Evolutionary conservation across 306 rosid genomes (phyloP).

Genomic region (Cyamopsis tetragonoloba): DNA sequence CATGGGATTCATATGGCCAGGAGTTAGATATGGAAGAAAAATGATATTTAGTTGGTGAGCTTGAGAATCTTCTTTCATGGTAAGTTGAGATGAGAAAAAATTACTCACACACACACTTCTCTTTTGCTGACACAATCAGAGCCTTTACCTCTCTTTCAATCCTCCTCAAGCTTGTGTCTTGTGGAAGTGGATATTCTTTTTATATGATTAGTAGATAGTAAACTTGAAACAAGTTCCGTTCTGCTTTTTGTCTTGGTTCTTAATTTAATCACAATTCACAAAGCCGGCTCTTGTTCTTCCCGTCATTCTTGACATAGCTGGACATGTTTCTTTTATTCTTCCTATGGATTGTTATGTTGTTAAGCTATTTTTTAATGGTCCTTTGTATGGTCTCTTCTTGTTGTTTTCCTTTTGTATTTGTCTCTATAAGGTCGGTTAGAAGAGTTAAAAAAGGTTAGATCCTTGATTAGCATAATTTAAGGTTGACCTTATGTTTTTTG

Average conservation of each 20-base stretch:
- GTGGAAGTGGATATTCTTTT: constrained; percentile 23
- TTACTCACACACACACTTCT: constrained; percentile 46
- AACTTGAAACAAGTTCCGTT: background rate
- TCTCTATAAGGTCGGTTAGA: background rate
- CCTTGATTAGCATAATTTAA: background rate
- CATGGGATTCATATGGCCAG: constrained; percentile 35
- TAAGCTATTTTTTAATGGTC: background rate
- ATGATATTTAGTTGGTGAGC: background rate
- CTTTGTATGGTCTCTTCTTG: constrained; percentile 3
- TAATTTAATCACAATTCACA: background rate
- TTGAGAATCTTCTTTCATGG: background rate
- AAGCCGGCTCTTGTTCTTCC: background rate
- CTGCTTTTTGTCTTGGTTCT: background rate
- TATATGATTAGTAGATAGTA: background rate
- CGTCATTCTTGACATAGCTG: background rate
- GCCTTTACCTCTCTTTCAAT: constrained; percentile 26
- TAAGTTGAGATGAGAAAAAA: constrained; percentile 2
- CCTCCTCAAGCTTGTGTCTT: constrained; percentile 34
- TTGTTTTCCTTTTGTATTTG: background rate
- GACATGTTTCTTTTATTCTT: background rate
- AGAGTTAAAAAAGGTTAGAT: background rate
- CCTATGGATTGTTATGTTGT: background rate
- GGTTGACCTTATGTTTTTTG: no score
- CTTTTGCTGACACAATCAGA: constrained; percentile 45
- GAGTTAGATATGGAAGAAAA: constrained; percentile 27